These are phyloP conservation scores for Anthracocystis panici-leucophaei DNA, from an alignment of 1,284 basidiomycete genomes.

Conservation along the genomic window DNA sequence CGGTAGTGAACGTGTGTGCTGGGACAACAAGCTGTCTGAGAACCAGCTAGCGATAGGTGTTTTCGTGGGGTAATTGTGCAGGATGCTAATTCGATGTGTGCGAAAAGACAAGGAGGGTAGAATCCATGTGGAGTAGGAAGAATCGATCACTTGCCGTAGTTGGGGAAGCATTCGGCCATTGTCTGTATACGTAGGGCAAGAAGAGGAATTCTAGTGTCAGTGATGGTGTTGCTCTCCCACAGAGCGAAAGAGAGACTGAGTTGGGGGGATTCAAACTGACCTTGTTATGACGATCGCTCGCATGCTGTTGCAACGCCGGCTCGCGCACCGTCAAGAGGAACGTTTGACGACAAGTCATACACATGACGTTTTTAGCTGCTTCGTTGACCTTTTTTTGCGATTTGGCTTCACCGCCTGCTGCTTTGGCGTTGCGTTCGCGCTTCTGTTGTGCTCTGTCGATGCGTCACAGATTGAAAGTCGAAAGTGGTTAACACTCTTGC, in stretches of 20 bases:
- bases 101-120: too few relatives aligned
- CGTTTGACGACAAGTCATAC: constrained; percentile 71
- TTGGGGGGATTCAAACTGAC: too few relatives aligned
- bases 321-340: constrained; percentile 72
- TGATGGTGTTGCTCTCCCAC: too few relatives aligned
- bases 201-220: background rate
- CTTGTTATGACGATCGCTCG: constrained; percentile 61
- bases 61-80: too few relatives aligned
- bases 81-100: too few relatives aligned
- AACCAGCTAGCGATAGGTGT: too few relatives aligned
- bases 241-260: too few relatives aligned
- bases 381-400: constrained; percentile 68
- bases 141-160: constrained; percentile 26
- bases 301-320: constrained; percentile 66
- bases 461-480: background rate
- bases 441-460: constrained; percentile 63
- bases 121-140: too few relatives aligned
- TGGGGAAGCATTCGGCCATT: constrained; percentile 50
- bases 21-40: too few relatives aligned
- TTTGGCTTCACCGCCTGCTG: constrained; percentile 55
- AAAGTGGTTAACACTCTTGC: too few relatives aligned
- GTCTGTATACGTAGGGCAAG: constrained; percentile 15
- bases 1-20: too few relatives aligned
- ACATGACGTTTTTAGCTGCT: constrained; percentile 72
- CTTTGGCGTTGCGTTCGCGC: constrained; percentile 67